phyloP scores from a whole-genome alignment of 495 filamentous ascomycete species.

The Trichoderma virens region DNA sequence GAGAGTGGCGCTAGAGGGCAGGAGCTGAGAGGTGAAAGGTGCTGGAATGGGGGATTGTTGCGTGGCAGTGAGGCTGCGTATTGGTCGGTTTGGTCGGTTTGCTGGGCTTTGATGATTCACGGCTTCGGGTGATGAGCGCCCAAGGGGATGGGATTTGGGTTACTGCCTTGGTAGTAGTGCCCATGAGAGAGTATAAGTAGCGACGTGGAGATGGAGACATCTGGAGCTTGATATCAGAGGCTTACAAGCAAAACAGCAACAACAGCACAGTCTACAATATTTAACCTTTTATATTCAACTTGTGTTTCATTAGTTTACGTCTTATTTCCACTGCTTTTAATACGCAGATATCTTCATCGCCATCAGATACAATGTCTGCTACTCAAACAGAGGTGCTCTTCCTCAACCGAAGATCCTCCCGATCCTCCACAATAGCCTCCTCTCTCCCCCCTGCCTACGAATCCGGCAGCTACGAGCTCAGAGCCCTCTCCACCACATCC shows the following conservation, averaged over 20 bases:
- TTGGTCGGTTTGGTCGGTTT: too few species aligned
- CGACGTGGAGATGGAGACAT: not conserved
- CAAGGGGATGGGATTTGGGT: not conserved
- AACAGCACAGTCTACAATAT: too few species aligned
- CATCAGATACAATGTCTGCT: not conserved
- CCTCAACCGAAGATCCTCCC: not conserved
- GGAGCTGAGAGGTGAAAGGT: too few species aligned
- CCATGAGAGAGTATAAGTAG: not conserved
- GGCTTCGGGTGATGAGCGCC: not conserved
- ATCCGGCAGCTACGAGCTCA: not conserved
- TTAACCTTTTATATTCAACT: not conserved
- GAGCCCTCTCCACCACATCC: not conserved
- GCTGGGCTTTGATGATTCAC: too few species aligned
- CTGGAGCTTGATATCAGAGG: not conserved
- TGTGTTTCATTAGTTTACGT: not conserved
- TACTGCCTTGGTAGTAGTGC: not conserved
- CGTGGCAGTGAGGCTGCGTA: too few species aligned
- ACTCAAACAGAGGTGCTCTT: not conserved
- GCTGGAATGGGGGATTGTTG: too few species aligned
- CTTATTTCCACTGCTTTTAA: not conserved
- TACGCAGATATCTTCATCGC: not conserved
- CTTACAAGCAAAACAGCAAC: not conserved
- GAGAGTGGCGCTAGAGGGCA: too few species aligned
- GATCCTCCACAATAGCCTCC: not conserved
- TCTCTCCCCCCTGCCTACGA: conserved; percentile 9